Evolutionary conservation across 257 asterid genomes (phyloP).

Genomic region (Nicotiana attenuata): DNA sequence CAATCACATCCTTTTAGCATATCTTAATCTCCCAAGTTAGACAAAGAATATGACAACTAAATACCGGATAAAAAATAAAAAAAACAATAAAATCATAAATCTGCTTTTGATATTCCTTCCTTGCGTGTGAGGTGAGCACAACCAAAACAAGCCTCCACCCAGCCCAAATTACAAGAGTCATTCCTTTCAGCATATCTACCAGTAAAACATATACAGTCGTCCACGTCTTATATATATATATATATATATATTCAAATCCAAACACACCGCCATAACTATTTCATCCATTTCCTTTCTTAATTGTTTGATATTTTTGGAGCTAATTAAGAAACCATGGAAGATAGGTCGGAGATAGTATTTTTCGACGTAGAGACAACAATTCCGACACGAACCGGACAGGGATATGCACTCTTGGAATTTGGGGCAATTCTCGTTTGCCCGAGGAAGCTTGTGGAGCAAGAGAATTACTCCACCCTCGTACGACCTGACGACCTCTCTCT

Average conservation of each 20-base stretch:
- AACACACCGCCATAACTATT: not conserved
- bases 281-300: not conserved
- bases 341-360: conserved; percentile 76
- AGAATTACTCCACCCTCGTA: conserved; percentile 63
- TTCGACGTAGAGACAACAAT: conserved; percentile 91
- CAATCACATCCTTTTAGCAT: too few relatives aligned
- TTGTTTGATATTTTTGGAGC: not conserved
- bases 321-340: conserved; percentile 21
- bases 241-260: not conserved
- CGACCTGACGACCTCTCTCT: conserved; percentile 69
- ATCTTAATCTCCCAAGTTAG: too few relatives aligned
- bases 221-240: not conserved
- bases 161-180: too few relatives aligned
- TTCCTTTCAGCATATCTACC: too few relatives aligned
- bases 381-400: conserved; percentile 72
- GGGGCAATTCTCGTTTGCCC: conserved; percentile 92
- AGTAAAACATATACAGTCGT: not conserved
- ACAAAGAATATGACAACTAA: too few relatives aligned
- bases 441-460: conserved; percentile 76
- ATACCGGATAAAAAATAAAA: too few relatives aligned
- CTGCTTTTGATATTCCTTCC: not conserved
- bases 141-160: too few relatives aligned
- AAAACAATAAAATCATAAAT: too few relatives aligned
- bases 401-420: conserved; percentile 70
- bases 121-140: not conserved